A percentile compares a stretch with the other conserved stretches of the same genome.
phyloP scores from a whole-genome alignment of 352 stramenopile species.

The Plasmopara muralis region DNA sequence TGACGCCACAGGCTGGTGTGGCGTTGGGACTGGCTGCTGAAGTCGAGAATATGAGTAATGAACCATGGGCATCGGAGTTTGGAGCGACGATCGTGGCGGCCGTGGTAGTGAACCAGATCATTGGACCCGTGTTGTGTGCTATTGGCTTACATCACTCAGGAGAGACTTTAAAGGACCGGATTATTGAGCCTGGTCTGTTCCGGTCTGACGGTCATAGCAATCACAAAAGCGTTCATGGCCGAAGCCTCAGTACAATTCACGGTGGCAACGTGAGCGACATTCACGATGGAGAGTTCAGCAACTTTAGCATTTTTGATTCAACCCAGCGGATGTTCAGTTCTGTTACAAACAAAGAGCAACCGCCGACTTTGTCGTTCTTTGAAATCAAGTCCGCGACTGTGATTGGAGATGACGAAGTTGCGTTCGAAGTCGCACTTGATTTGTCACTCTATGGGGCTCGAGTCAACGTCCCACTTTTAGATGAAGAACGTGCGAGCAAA shows the following conservation, averaged over 20 bases:
- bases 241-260: conserved; percentile 6
- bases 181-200: not conserved
- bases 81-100: conserved; percentile 55
- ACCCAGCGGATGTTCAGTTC: conserved; percentile 6
- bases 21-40: conserved; percentile 56
- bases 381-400: conserved; percentile 47
- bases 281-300: conserved; percentile 6
- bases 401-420: conserved; percentile 53
- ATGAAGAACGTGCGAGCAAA: conserved; percentile 46
- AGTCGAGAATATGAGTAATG: conserved; percentile 44
- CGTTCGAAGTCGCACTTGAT: conserved; percentile 54
- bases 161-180: conserved; percentile 34
- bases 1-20: conserved; percentile 60
- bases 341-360: not conserved
- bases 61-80: conserved; percentile 53
- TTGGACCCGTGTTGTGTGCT: conserved; percentile 51
- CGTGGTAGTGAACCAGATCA: conserved; percentile 65
- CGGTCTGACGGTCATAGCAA: conserved; percentile 8
- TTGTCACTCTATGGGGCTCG: conserved; percentile 55
- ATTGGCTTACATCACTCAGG: conserved; percentile 44
- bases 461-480: conserved; percentile 53
- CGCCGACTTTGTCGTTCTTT: conserved; percentile 24
- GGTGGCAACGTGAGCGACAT: conserved; percentile 4
- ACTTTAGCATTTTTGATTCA: conserved; percentile 10
- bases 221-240: conserved; percentile 7